Base-by-base conservation (phyloP, 352 stramenopile species). In the Plasmopara halstedii region DNA sequence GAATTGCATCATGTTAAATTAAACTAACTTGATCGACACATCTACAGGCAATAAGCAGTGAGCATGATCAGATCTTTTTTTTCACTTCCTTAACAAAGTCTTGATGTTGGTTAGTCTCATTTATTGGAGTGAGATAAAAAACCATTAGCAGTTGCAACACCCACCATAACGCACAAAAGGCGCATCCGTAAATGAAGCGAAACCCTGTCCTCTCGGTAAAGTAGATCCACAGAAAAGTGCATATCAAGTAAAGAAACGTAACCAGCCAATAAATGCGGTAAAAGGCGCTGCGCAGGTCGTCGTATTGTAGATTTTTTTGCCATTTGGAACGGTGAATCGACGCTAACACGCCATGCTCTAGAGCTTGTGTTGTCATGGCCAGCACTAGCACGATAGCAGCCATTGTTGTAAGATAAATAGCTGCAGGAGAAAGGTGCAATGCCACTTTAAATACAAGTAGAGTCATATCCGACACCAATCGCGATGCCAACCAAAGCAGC, bases 191-290 rank as follows among this genome's bases (percentile, higher is more conserved):
- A 4, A 71, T 56, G 6, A 70, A 29, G 21, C 70, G 69, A 22
- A 62, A 52, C 8, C 43, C 57, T 51, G 54, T 62, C 13, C 74
- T 76, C 23, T 87, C 70, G 3, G 77, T 82, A 13, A 71, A 45
- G 46, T 79, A 82, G 21, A 89, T 62, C 77, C 77, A 89, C 2
- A 83, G 33, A 18, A 56, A 47, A 17, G 64, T 55, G 13, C 39
- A 43, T 19, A 73, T 0, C 18, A 82, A 37, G 37, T 74, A 74
- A 13, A 64, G 40, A n/a, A 77, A 13, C 8, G 65, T 68, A 15
- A 66, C 32, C n/a, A 69, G 51, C 77, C 77, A 89, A 46, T 82
- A 89, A 25, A 53, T 40, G 38, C 76, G 73, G 53, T 89, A 87
- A 52, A 85, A 87, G 25, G 67, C 42, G 21, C 60, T 31, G 8